These are phyloP conservation scores for Euphorbia lathyris DNA, from an alignment of 345 rosid species.

Conservation along the genomic window DNA sequence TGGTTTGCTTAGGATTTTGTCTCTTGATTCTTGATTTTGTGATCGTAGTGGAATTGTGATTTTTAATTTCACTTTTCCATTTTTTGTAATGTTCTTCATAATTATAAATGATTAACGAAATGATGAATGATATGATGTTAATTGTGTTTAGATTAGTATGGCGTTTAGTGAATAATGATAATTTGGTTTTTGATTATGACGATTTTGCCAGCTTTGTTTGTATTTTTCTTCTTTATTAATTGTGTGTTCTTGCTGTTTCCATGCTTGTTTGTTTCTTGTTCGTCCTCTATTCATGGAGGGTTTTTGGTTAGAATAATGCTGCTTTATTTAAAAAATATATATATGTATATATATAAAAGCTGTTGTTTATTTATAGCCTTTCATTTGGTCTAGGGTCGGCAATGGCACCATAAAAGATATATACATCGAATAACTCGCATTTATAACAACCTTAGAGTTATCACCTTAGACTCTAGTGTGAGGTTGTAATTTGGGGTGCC, in stretches of 20 bases:
- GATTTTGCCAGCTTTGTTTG: neutral
- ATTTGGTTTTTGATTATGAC: neutral
- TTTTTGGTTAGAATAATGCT: no score
- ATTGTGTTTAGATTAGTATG: neutral
- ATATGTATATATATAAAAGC: no score
- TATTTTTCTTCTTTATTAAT: neutral
- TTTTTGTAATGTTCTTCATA: neutral
- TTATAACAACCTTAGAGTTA: no score
- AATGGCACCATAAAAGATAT: neutral
- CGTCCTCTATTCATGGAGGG: neutral
- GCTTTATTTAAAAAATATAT: no score
- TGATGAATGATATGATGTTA: neutral
- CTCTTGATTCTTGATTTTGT: slow-evolving; percentile 22
- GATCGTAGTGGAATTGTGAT: no score
- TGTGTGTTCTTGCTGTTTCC: neutral
- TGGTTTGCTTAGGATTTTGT: slow-evolving; percentile 56
- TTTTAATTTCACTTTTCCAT: neutral
- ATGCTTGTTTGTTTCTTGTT: neutral
- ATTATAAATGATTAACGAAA: neutral
- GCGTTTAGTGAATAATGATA: no score
- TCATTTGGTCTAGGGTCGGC: no score
- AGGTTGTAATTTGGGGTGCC: no score
- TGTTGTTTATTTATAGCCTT: neutral
- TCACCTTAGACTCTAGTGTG: no score
- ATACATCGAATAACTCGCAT: no score